Percentiles rank a stretch among this genome's conserved stretches.
These are phyloP conservation scores for Nitzschia sp. DNA, from an alignment of 108 stramenopile genomes.

Conservation along the genomic window DNA sequence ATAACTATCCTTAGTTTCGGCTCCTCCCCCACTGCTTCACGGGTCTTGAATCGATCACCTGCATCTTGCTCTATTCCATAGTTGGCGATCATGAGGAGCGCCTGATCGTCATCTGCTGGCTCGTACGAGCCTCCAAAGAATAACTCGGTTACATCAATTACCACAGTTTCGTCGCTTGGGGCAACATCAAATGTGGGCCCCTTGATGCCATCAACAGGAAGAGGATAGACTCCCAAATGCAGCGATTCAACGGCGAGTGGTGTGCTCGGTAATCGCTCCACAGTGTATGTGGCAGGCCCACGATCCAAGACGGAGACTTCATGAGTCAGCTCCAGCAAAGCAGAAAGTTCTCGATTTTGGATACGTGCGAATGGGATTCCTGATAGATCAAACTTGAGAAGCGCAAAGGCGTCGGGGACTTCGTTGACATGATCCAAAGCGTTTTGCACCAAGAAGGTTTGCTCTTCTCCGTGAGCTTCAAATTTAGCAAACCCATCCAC, in stretches of 20 bases:
- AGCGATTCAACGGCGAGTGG: conserved; percentile 7
- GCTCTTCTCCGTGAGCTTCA: conserved; percentile 12
- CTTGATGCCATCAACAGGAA: neutral
- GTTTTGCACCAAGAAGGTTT: conserved; percentile 20
- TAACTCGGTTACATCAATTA: conserved; percentile 4
- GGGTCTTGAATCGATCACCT: conserved; percentile 21
- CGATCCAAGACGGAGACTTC: neutral
- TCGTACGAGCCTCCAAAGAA: conserved; percentile 8
- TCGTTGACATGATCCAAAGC: conserved; percentile 4
- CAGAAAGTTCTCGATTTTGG: neutral
- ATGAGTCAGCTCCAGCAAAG: conserved; percentile 11
- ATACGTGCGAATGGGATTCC: conserved; percentile 12
- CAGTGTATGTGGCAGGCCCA: neutral
- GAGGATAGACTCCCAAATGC: neutral
- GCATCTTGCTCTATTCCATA: conserved; percentile 16
- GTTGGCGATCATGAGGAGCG: conserved; percentile 7
- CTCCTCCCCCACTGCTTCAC: conserved; percentile 1
- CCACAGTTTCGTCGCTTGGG: neutral
- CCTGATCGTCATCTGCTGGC: conserved; percentile 13
- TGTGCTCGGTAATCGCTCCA: conserved; percentile 1
- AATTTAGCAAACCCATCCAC: conserved; percentile 10
- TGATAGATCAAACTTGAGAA: conserved; percentile 10
- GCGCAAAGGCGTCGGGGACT: conserved; percentile 12
- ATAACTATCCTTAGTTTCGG: conserved; percentile 5
- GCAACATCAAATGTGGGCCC: conserved; percentile 1